These are phyloP conservation scores for Odontarrhena argentea DNA, from an alignment of 345 rosid species.

Conservation along the genomic window DNA sequence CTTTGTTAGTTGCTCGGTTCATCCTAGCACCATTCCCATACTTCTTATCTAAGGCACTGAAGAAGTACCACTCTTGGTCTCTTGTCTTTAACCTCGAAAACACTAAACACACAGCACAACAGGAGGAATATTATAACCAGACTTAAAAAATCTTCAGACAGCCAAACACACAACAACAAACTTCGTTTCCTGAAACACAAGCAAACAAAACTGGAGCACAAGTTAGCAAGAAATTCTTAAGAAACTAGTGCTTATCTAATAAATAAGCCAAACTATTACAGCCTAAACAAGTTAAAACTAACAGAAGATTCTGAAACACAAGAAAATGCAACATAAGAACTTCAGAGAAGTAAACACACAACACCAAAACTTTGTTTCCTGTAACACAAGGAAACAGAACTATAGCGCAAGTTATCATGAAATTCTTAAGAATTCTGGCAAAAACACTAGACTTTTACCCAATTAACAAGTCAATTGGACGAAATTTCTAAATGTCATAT, in stretches of 20 bases:
- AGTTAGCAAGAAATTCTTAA: not conserved
- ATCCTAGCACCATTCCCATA: constrained; percentile 84
- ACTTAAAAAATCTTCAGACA: not conserved
- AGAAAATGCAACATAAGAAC: too few species aligned
- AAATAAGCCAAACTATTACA: too few species aligned
- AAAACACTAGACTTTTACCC: not conserved
- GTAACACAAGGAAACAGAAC: constrained; percentile 36
- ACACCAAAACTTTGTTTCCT: not conserved
- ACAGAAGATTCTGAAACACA: too few species aligned
- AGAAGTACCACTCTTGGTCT: constrained; percentile 97
- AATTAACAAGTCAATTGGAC: constrained; percentile 5
- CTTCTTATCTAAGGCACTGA: constrained; percentile 74
- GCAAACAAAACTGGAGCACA: constrained; percentile 26
- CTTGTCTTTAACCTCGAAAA: constrained; percentile 72
- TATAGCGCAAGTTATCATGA: not conserved
- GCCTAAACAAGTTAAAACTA: too few species aligned
- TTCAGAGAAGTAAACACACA: too few species aligned
- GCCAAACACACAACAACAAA: constrained; percentile 15
- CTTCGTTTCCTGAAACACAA: constrained; percentile 39
- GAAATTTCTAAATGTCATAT: not conserved
- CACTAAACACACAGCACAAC: constrained; percentile 43
- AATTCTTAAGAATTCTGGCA: not conserved
- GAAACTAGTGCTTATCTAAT: too few species aligned
- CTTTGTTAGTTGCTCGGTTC: constrained; percentile 77
- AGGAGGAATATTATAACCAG: not conserved